phyloP scores from a whole-genome alignment of 768 basidiomycete genomes.

The Pleurotus tuber-regium region DNA sequence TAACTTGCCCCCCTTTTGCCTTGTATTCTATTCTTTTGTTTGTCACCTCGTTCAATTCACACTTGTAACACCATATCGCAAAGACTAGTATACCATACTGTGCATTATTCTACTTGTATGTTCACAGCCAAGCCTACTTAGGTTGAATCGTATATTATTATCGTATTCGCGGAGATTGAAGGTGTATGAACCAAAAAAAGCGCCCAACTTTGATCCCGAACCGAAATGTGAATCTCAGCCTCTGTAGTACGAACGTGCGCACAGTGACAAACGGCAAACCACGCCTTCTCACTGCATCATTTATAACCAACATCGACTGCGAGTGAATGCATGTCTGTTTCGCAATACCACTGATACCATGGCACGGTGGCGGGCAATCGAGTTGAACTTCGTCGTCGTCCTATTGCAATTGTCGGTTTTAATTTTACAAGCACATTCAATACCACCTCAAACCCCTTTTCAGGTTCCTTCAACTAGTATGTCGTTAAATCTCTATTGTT shows the following conservation, averaged over 20 bases:
- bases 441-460: slow-evolving; percentile 41
- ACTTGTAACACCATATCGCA: slow-evolving; percentile 12
- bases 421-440: slow-evolving; percentile 24
- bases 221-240: slow-evolving; percentile 8
- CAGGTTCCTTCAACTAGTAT: slow-evolving; percentile 28
- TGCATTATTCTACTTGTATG: slow-evolving; percentile 9
- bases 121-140: neutral
- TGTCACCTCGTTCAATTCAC: too few relatives aligned
- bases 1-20: slow-evolving; percentile 22
- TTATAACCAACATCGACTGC: neutral
- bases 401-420: slow-evolving; percentile 17
- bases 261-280: slow-evolving; percentile 11
- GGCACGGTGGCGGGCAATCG: slow-evolving; percentile 4
- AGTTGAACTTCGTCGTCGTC: slow-evolving; percentile 11
- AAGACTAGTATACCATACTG: neutral
- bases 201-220: neutral
- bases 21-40: too few relatives aligned
- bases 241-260: slow-evolving; percentile 7
- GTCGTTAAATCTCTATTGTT: slow-evolving; percentile 14
- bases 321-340: neutral
- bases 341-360: neutral
- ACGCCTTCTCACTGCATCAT: neutral
- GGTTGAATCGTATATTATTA: neutral
- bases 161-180: slow-evolving; percentile 6
- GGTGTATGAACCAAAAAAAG: neutral